These are phyloP conservation scores for Vachellia pachyceras DNA, from an alignment of 306 rosid species.

Conservation along the genomic window DNA sequence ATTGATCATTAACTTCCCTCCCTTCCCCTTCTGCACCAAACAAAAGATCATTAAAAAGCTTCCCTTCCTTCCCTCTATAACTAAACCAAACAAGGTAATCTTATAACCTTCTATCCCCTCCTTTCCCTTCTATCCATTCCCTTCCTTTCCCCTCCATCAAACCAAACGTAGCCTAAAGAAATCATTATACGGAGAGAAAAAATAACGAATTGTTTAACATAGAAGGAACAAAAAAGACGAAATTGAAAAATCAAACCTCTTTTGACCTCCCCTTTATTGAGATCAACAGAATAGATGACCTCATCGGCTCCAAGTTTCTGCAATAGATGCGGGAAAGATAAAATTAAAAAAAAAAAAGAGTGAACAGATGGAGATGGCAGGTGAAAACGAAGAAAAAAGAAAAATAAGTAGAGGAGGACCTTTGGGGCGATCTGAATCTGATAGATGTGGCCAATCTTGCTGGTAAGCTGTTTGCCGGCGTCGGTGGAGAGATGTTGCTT, in stretches of 20 bases:
- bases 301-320: conserved; percentile 88
- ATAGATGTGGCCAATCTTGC: conserved; percentile 75
- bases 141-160: too few relatives aligned
- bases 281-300: conserved; percentile 76
- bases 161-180: too few relatives aligned
- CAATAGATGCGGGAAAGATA: background rate
- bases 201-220: too few relatives aligned
- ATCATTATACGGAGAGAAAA: too few relatives aligned
- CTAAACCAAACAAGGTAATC: too few relatives aligned
- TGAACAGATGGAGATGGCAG: background rate
- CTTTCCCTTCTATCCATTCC: too few relatives aligned
- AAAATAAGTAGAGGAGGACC: conserved; percentile 40
- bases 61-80: too few relatives aligned
- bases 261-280: conserved; percentile 81
- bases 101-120: too few relatives aligned
- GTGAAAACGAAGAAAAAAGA: background rate
- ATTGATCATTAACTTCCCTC: too few relatives aligned
- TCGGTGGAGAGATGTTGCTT: conserved; percentile 75
- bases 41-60: too few relatives aligned
- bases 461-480: conserved; percentile 62
- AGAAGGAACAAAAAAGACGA: too few relatives aligned
- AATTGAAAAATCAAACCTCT: conserved; percentile 57
- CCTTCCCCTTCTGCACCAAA: too few relatives aligned
- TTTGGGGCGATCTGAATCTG: conserved; percentile 87
- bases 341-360: conserved; percentile 7